A percentile compares a stretch with the other conserved stretches of the same genome.
Conservation (phyloP, 1,284 basidiomycete genomes). For the Tilletia caries region DNA sequence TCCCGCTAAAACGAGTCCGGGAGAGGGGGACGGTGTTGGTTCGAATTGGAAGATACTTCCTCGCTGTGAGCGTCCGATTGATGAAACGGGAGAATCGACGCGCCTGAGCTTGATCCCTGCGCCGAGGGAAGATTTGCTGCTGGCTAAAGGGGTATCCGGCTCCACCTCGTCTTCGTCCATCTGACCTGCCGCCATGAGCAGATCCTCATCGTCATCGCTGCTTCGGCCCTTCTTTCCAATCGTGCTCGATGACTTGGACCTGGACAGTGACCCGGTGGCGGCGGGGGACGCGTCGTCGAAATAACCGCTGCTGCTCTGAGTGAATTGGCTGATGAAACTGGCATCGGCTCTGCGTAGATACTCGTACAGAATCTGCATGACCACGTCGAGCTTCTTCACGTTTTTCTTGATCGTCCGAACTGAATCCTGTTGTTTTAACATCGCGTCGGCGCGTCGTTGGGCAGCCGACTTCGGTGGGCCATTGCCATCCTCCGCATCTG, state of each 20-base stretch:
- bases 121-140: background rate
- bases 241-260: background rate
- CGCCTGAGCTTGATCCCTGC: conserved; percentile 5
- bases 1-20: background rate
- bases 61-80: background rate
- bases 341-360: conserved; percentile 64
- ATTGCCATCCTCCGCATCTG: conserved; percentile 57
- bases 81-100: background rate
- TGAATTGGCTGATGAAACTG: conserved; percentile 5
- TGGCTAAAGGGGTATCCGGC: background rate
- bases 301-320: background rate
- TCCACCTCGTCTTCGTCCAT: conserved; percentile 2
- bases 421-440: conserved; percentile 37
- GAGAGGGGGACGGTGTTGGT: background rate
- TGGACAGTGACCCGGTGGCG: no score
- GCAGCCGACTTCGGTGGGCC: conserved; percentile 2
- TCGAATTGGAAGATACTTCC: no score
- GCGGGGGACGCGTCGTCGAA: background rate
- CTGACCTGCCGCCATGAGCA: conserved; percentile 6
- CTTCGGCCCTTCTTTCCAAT: background rate
- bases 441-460: conserved; percentile 49
- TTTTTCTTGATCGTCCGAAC: conserved; percentile 60
- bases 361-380: conserved; percentile 78
- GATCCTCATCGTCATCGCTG: background rate
- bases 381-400: conserved; percentile 84